Evolutionary conservation across 495 filamentous ascomycete species (phyloP).

Genomic region (Neurospora sp.): DNA sequence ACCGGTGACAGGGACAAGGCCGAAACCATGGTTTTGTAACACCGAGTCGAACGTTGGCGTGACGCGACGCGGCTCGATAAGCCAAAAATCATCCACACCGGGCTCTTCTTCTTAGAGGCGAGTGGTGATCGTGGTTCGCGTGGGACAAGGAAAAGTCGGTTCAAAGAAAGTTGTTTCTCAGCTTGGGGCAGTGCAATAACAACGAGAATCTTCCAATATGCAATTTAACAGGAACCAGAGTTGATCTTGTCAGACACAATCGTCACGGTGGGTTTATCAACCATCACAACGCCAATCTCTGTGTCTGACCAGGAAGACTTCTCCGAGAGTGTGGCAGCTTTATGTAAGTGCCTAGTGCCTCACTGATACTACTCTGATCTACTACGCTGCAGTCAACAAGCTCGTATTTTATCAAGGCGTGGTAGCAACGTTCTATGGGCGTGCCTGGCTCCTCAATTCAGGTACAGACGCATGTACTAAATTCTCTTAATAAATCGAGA

Average conservation of each 20-base stretch:
- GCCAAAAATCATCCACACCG: neutral
- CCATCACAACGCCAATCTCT: neutral
- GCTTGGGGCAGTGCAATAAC: neutral
- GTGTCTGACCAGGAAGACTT: neutral
- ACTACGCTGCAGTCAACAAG: neutral
- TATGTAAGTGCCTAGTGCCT: neutral
- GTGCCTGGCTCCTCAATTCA: neutral
- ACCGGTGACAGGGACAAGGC: neutral
- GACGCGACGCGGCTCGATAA: neutral
- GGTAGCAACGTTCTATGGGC: neutral
- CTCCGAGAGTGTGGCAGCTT: neutral
- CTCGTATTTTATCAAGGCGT: neutral
- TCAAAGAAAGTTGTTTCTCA: neutral
- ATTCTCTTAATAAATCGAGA: neutral
- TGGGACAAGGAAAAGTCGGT: neutral
- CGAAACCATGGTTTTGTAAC: neutral
- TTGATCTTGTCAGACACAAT: neutral
- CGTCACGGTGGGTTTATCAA: neutral
- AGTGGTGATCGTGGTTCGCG: neutral
- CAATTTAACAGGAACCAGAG: neutral
- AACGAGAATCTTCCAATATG: neutral
- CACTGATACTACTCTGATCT: neutral
- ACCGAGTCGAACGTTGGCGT: neutral
- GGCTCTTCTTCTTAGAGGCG: neutral
- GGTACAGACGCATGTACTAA: neutral